Evolutionary conservation across 768 basidiomycete species (phyloP), one percentile per base, ranked within the genome.

Genomic region (Neoboletus brunneissimus): DNA sequence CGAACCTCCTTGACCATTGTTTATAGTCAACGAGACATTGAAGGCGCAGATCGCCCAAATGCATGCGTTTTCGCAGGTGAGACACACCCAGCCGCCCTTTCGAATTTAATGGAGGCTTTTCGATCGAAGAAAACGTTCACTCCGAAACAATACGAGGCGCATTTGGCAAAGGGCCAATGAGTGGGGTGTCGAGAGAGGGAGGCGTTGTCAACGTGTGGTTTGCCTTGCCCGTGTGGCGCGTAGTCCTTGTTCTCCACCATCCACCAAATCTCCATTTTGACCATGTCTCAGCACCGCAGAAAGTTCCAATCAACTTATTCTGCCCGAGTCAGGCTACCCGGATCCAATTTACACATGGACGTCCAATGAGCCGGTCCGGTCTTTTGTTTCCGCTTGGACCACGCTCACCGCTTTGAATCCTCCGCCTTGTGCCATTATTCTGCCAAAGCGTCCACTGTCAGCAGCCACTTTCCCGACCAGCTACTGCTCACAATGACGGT

Each of bases 61-160:
- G 81, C 91, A 94, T 63, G 91, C 91, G 5, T 94, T 94, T 72
- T 91, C 91, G 15, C 91, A 94, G 84, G 91, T 91, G 61, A 51
- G 73, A 48, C 23, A 44, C 25, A 6, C 35, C 18, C 18, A 25
- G 11, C 12, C 48, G 29, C 53, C 29, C 3, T 15, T 34, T 23
- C 44, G 25, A 48, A 32, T 46, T 29, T 35, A 23, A 54, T 45
- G 8, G 11, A 52, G 34, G 9, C 23, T 48, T 10, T 11, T n/a
- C 35, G 29, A 59, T 27, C 29, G 29, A 29, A 90, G 88, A 89
- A 87, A 84, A 85, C 88, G 0, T 82, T 84, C 55, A 89, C 88
- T 5, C 86, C 82, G 6, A 77, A 79, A 59, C 86, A 90, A 68
- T 89, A 83, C 66, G 76, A 84, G 50, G 77, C 75, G 1, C 69